Evolutionary conservation across 2,329 filamentous ascomycete species (phyloP), one percentile per base, ranked within the genome.

Genomic region (Trichoderma gracile): DNA sequence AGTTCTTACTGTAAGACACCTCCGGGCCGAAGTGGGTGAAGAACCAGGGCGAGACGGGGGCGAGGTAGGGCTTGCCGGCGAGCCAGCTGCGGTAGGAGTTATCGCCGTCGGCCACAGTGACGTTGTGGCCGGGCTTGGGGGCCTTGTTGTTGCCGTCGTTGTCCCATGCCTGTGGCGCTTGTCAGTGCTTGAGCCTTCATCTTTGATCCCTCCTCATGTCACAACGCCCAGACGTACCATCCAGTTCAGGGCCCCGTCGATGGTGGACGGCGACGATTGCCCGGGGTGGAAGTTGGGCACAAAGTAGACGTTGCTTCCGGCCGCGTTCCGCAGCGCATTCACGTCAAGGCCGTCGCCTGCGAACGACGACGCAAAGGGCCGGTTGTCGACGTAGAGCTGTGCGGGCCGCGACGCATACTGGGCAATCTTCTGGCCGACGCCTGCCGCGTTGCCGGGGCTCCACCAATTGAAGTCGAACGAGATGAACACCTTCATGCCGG

Each of bases 381-480:
- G 80, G 55, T 74, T 74, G 33, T 84, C 79, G 43, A 84, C 78
- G 53, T 73, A 76, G 38, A 84, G 79, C 68, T 85, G 81, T 1
- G 78, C 80, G 0, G 79, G 71, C 1, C 72, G 72, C 19, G 69
- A 71, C 1, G 74, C 78, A 65, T 83, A 85, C 63, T 80, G 72
- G 15, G 76, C 77, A 61, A 84, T 76, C 69, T 80, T 81, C 45
- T 74, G 69, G 1, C 80, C 81, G 25, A 81, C 77, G n/a, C 73
- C 75, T 9, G 71, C 73, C 1, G 77, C 76, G 53, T 81, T 72
- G 9, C 71, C 66, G 5, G 62, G 56, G 8, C 71, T 69, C 73
- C 77, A 82, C 78, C 79, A 79, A 71, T 83, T 82, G 71, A 83
- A 84, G 73, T 85, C 83, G 65, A 85, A 85, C 0, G 82, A 85